Base-by-base conservation (phyloP, 805 yeast species). In the Starmerella khaoyaiensis region DNA sequence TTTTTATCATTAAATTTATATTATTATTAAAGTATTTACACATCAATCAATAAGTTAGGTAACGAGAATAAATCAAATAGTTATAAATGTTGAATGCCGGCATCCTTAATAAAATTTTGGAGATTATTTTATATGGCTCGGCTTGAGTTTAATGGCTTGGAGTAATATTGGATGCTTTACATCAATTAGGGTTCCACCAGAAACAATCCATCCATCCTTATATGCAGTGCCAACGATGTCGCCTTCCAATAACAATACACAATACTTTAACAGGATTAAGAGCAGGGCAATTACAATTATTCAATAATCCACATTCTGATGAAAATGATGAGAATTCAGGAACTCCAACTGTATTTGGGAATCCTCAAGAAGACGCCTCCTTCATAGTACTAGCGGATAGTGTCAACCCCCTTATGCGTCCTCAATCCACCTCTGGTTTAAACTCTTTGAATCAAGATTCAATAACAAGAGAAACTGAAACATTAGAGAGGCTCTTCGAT, bases 401-500 rank as follows among this genome's bases (percentile, higher is more conserved):
- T 10, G 28, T 45, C 31, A 51, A 51, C 37, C 55, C 55, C 23
- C 39, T 48, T 11, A 14, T 24, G 5, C 40, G 40, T 14, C 37
- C 37, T 10, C 39, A 26, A 12, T 28, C 30, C 8, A n/a, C 35
- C 9, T 14, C 37, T 8, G 33, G 14, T 14, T 28, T 14, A 9
- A 14, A 31, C 15, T 28, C 32, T 5, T 21, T 27, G 14, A 10
- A 32, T 6, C 15, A 28, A 15, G 42, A 34, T 25, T 16, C 36
- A 16, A 35, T 35, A 19, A 35, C 36, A 31, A 26, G 42, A 24
- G 50, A 43, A 25, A 37, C 50, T 3, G 52, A 48, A n/a, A 39
- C 33, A 30, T 55, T 83, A 23, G 72, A 72, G 2, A 71, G 70
- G 26, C 68, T 87, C 2, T 84, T 82, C 54, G 76, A 78, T 44